Percentiles rank a stretch among this genome's conserved stretches.
Evolutionary conservation across 352 stramenopile genomes (phyloP).

Genomic region (Globisporangium polare): DNA sequence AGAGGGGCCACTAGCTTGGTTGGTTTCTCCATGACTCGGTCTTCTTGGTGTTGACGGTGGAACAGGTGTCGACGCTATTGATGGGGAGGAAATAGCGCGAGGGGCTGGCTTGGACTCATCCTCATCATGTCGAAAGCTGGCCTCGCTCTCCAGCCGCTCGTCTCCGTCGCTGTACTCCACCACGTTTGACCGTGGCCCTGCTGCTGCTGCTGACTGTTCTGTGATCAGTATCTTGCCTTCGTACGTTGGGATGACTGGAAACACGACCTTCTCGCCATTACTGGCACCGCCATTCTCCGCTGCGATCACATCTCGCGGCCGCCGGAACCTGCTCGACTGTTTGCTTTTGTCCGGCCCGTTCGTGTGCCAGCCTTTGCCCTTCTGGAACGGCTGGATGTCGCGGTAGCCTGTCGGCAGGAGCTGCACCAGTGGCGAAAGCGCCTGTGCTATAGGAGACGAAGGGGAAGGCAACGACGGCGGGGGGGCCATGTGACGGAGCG

Average conservation of each 20-base stretch:
- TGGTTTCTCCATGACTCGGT: conserved; percentile 20
- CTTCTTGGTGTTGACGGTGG: conserved; percentile 20
- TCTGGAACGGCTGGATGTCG: conserved; percentile 67
- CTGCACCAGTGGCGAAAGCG: conserved; percentile 55
- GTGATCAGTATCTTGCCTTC: not conserved
- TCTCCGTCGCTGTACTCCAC: conserved; percentile 4
- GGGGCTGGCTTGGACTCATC: not conserved
- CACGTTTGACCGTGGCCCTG: not conserved
- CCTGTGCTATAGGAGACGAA: conserved; percentile 1
- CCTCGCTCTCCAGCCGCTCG: conserved; percentile 15
- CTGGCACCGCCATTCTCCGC: conserved; percentile 1
- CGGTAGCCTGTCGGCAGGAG: conserved; percentile 59
- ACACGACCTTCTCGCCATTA: conserved; percentile 33
- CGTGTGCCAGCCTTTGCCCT: conserved; percentile 58
- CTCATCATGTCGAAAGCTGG: not conserved
- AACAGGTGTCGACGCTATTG: conserved; percentile 19
- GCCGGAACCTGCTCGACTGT: conserved; percentile 18
- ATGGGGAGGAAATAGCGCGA: conserved; percentile 16
- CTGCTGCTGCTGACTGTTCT: not conserved
- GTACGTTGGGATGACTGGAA: conserved; percentile 29
- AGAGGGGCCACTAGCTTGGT: conserved; percentile 14
- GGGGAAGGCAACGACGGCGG: not conserved
- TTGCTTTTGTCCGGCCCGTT: conserved; percentile 36
- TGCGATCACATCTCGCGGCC: conserved; percentile 17
- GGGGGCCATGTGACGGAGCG: conserved; percentile 10